These are phyloP conservation scores for Nemania sp. DNA, from an alignment of 2,329 filamentous ascomycete genomes.

Conservation along the genomic window DNA sequence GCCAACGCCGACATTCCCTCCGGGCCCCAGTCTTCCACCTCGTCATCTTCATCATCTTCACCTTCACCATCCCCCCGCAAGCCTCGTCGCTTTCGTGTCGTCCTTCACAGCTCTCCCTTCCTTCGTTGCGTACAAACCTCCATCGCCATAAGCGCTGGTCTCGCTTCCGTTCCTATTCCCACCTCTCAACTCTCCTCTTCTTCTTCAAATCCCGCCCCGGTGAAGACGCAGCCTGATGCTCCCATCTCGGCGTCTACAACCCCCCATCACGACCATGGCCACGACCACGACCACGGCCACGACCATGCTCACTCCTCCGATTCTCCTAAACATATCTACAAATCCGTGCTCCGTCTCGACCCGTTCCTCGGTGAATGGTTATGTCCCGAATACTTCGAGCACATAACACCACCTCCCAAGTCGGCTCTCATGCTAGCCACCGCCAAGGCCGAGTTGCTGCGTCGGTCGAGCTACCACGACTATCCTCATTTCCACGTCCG, in stretches of 20 bases:
- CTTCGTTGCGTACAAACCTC: constrained; percentile 93
- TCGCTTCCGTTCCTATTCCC: constrained; percentile 73
- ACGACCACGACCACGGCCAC: background rate
- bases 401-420: constrained; percentile 88
- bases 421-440: constrained; percentile 88
- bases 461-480: constrained; percentile 75
- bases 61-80: constrained; percentile 56
- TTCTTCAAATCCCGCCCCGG: constrained; percentile 38
- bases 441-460: constrained; percentile 88
- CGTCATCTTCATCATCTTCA: background rate
- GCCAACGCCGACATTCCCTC: constrained; percentile 47
- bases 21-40: constrained; percentile 40
- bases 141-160: constrained; percentile 85
- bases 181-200: constrained; percentile 45
- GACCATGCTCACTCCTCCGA: constrained; percentile 27
- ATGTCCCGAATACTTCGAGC: constrained; percentile 90
- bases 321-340: constrained; percentile 56
- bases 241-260: constrained; percentile 36
- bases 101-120: constrained; percentile 95
- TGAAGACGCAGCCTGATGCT: constrained; percentile 40
- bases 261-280: constrained; percentile 26
- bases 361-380: constrained; percentile 97
- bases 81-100: constrained; percentile 77
- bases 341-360: constrained; percentile 81
- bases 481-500: constrained; percentile 56